Conservation (phyloP, 2,329 filamentous ascomycete species). For the Cladophialophora exuberans region DNA sequence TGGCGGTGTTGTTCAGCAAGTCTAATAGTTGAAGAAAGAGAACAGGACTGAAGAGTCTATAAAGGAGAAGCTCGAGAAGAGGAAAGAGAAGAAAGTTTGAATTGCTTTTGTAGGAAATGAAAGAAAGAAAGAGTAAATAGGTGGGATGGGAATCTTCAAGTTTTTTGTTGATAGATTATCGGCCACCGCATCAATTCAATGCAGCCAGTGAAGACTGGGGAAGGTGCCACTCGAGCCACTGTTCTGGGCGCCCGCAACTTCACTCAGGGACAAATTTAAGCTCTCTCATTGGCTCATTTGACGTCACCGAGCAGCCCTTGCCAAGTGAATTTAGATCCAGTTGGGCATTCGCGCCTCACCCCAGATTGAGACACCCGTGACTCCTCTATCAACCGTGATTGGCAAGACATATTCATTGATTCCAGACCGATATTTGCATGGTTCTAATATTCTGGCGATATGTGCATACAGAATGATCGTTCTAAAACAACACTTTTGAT, state of each 20-base stretch:
- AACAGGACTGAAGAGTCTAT: slow-evolving; percentile 9
- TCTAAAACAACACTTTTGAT: too few relatives aligned
- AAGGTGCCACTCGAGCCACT: slow-evolving; percentile 3
- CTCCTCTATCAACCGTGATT: too few relatives aligned
- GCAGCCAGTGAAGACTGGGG: slow-evolving; percentile 3
- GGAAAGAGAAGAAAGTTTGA: slow-evolving; percentile 4
- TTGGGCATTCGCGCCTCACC: too few relatives aligned
- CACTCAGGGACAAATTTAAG: background rate
- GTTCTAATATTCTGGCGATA: too few relatives aligned
- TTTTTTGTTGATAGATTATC: slow-evolving; percentile 5
- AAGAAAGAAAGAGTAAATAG: slow-evolving; percentile 2
- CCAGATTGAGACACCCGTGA: too few relatives aligned
- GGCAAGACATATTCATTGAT: too few relatives aligned
- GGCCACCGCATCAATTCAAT: background rate
- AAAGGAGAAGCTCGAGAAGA: slow-evolving; percentile 6
- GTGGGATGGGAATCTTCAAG: slow-evolving; percentile 13
- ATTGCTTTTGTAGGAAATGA: background rate
- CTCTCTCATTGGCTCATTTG: background rate
- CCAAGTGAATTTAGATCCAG: too few relatives aligned
- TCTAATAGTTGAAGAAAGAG: slow-evolving; percentile 1
- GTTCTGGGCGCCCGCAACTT: background rate
- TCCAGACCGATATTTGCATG: too few relatives aligned
- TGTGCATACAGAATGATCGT: too few relatives aligned
- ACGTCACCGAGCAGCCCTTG: too few relatives aligned
- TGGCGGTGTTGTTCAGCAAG: slow-evolving; percentile 11